Base-by-base conservation (phyloP, 108 stramenopile species). In the Pseudonitzschia pungens region DNA sequence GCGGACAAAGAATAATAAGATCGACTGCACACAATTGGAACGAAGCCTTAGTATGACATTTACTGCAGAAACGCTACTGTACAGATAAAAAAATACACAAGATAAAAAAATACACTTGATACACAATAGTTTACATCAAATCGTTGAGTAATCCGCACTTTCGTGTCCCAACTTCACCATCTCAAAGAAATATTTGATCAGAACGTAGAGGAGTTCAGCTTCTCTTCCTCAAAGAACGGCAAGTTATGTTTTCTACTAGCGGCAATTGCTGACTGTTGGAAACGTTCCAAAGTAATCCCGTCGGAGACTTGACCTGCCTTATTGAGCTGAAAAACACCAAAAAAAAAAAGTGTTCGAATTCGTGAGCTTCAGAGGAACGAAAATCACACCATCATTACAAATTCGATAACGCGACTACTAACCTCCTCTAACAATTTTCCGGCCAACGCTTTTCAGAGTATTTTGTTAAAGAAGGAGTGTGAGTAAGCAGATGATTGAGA, bases 371-470 rank as follows among this genome's bases (percentile, higher is more conserved):
- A 33, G 0, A 33, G 32, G 62, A 29, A 21, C 22, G 11, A 18
- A 14, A 67, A 50, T 14, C 8, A 15, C 40, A 41, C 64, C 3
- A 9, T 67, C 27, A 40, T 27, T 5, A 18, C 18, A 43, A 3
- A 55, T 55, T 55, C 22, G 20, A 53, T 2, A 22, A 55, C 4
- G 54, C 24, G 26, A 55, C 12, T 44, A 50, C 62, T 22, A 15
- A 73, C 44, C 62, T 73, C 73, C 31, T 73, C 73, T 63, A 54
- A 65, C 15, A 73, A 15, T 60, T 73, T 73, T 21, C 73, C 73
- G 7, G 62, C 63, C 51, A 73, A 32, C 3, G 73, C 62, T 48
- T 48, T 48, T 14, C 14, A 10, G 1, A 14, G 11, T 6, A 48
- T 10, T 48, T 4, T 12, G 45, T 18, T 48, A 11, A 1, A 48